Conservation (phyloP, 306 rosid genomes). For the Lathyrus sativus region DNA sequence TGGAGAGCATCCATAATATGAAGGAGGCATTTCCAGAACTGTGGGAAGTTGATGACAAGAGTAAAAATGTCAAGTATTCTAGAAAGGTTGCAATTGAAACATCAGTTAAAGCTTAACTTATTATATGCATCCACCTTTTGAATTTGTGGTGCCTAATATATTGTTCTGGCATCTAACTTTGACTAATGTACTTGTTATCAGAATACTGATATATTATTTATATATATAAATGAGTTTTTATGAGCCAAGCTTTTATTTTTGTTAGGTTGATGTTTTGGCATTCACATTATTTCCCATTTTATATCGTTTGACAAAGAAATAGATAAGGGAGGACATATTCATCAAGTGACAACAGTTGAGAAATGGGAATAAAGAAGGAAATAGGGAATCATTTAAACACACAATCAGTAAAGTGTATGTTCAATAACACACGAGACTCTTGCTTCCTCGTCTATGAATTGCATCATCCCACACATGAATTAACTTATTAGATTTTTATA, state of each 20-base stretch:
- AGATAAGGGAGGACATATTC: no score
- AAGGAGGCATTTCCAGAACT: conserved; percentile 86
- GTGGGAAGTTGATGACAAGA: conserved; percentile 63
- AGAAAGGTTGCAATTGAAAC: conserved; percentile 70
- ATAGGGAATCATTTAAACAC: no score
- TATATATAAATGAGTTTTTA: conserved; percentile 6
- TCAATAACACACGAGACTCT: no score
- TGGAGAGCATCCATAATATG: conserved; percentile 87
- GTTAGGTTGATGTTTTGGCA: no score
- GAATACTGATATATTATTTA: conserved; percentile 1
- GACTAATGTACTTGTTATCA: conserved; percentile 30
- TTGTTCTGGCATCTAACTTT: conserved; percentile 20
- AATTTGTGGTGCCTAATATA: conserved; percentile 20
- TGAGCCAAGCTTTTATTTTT: not conserved
- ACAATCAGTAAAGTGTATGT: no score
- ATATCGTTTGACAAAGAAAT: no score
- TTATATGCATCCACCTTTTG: not conserved
- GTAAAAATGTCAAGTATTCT: conserved; percentile 41
- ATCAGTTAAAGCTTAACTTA: conserved; percentile 64
- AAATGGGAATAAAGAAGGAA: no score
- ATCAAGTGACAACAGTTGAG: no score
- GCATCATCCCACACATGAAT: no score
- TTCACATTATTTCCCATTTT: no score
- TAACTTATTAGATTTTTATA: no score
- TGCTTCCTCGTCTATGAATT: no score